Evolutionary conservation across 148 eudicot species (phyloP).

Genomic region (Silene uniflora): DNA sequence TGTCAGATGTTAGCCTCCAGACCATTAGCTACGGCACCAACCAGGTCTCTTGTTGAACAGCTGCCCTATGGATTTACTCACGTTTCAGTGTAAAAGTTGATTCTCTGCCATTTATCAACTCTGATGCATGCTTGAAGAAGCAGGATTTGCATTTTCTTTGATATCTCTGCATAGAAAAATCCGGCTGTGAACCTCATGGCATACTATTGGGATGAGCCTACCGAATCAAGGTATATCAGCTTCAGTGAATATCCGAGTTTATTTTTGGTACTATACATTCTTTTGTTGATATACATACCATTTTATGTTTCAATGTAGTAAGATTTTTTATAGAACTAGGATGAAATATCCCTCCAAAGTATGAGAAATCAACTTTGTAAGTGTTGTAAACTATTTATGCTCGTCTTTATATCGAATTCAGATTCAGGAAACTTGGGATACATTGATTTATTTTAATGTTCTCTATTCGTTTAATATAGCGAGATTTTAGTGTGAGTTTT

Average conservation of each 20-base stretch:
- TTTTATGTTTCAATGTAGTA: neutral
- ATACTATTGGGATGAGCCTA: no score
- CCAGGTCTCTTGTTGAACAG: slow-evolving; percentile 51
- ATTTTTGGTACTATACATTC: slow-evolving; percentile 5
- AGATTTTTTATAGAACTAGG: neutral
- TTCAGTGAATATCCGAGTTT: neutral
- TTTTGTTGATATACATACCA: neutral
- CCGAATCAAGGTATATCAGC: neutral
- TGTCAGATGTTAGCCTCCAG: slow-evolving; percentile 63
- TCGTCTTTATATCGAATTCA: neutral
- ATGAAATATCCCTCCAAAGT: neutral
- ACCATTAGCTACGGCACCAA: slow-evolving; percentile 88
- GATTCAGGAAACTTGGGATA: neutral
- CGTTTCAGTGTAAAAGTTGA: neutral
- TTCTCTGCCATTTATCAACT: neutral
- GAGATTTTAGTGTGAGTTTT: no score
- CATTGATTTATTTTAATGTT: no score
- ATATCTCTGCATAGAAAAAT: neutral
- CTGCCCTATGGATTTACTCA: neutral
- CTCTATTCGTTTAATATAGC: neutral
- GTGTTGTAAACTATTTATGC: neutral
- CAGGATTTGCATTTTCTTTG: neutral
- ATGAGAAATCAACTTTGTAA: neutral
- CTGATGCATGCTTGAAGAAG: neutral
- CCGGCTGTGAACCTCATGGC: neutral